Evolutionary conservation across 2,329 filamentous ascomycete genomes (phyloP).

Genomic region (Hirsutella thompsonii): DNA sequence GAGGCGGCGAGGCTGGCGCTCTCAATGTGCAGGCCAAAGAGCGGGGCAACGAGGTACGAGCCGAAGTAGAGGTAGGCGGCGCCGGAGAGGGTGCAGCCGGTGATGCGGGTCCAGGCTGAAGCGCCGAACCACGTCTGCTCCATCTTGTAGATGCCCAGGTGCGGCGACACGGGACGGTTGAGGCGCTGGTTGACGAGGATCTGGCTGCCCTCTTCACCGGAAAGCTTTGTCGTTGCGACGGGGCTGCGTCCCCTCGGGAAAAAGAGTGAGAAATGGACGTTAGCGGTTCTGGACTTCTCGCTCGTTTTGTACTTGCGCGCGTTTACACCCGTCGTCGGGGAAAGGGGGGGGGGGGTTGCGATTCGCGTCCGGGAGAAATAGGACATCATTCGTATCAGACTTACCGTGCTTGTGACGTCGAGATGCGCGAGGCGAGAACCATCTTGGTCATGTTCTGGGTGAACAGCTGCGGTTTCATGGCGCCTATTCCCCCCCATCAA

Average conservation of each 20-base stretch:
- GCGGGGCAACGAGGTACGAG: constrained; percentile 69
- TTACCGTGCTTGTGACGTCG: constrained; percentile 35
- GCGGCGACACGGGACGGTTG: constrained; percentile 69
- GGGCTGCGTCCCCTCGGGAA: too few relatives aligned
- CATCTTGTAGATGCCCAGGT: constrained; percentile 74
- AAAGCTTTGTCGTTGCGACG: constrained; percentile 45
- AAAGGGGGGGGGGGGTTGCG: not conserved
- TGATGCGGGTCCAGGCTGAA: constrained; percentile 67
- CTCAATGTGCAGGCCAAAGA: constrained; percentile 53
- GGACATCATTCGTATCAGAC: too few relatives aligned
- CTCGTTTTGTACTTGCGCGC: too few relatives aligned
- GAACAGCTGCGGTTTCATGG: constrained; percentile 30
- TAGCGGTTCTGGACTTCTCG: too few relatives aligned
- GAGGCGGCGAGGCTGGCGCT: constrained; percentile 45
- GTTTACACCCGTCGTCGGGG: too few relatives aligned
- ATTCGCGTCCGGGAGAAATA: not conserved
- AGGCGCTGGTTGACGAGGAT: constrained; percentile 75
- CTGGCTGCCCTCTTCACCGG: constrained; percentile 36
- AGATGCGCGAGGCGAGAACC: constrained; percentile 26
- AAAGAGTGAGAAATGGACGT: too few relatives aligned
- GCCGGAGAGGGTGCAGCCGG: constrained; percentile 60
- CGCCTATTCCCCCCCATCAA: too few relatives aligned
- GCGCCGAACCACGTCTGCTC: constrained; percentile 76
- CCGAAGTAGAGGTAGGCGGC: constrained; percentile 67
- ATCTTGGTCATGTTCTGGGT: constrained; percentile 32